Base-by-base conservation (phyloP, 768 basidiomycete species). In the Panaeolus papilionaceus region DNA sequence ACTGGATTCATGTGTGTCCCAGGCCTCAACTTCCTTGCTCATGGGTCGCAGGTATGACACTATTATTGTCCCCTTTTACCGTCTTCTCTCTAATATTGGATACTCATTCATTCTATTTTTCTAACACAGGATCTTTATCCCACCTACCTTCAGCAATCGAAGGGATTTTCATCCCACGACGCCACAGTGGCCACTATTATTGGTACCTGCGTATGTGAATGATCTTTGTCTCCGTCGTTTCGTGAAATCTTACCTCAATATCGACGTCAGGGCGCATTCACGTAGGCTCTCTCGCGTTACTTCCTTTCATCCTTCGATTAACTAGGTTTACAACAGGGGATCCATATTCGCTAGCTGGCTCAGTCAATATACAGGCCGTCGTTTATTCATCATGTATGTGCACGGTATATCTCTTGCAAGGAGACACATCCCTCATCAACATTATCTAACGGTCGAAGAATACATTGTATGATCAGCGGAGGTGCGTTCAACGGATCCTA, bases 161-260 rank as follows among this genome's bases (percentile, higher is more conserved):
- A 94, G 74, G 81, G 83, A 14, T 88, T 95, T 74, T 76, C 81
- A 39, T 33, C 82, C 1, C 83, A 88, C 68, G 74, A 83, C 69
- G 85, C 93, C 0, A 92, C 91, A 6, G 82, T 84, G 45, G 91
- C 93, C 0, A 95, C 94, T 8, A 95, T 96, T 74, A 92, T 95
- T 68, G 90, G 92, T 49, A 92, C 87, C 74, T 89, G 87, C 72
- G 84, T 85, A 70, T 63, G 83, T 80, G 3, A 38, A 4, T n/a
- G 8, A 47, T 40, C 10, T 49, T 20, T 62, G 62, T 23, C 38
- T 62, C 10, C 6, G 20, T 40, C 16, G 16, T 7, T 4, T 10
- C 45, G 3, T 11, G 38, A 62, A 26, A 38, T 14, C 33, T 39
- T 3, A 33, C 14, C 16, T 10, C 10, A 0, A 37, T 39, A n/a